phyloP scores from a whole-genome alignment of 2,329 filamentous ascomycete species.

The Nannizziopsis barbatae region DNA sequence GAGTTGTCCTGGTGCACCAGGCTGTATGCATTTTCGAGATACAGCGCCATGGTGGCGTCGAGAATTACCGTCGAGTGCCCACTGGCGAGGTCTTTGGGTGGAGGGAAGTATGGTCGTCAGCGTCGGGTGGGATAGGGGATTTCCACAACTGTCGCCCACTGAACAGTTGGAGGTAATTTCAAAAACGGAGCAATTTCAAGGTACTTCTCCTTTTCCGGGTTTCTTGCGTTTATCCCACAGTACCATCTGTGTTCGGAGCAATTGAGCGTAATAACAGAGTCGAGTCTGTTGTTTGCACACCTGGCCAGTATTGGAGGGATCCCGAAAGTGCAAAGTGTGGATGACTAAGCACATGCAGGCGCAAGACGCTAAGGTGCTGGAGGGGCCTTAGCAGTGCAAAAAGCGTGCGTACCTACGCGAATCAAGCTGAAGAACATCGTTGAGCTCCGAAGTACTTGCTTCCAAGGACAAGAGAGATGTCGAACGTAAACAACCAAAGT shows the following conservation, averaged over 20 bases:
- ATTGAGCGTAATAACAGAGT: conserved; percentile 15
- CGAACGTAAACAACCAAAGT: conserved; percentile 35
- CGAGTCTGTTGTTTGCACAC: conserved; percentile 6
- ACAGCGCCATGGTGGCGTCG: conserved; percentile 66
- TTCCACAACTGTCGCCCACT: neutral
- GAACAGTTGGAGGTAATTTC: conserved; percentile 8
- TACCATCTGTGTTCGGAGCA: conserved; percentile 29
- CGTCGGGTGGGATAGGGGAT: neutral
- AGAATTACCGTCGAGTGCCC: neutral
- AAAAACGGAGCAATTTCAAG: conserved; percentile 21
- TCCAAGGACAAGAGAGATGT: conserved; percentile 19
- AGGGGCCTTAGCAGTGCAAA: no score
- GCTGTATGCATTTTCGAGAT: conserved; percentile 90
- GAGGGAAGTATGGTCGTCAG: neutral
- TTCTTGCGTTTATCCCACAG: conserved; percentile 28
- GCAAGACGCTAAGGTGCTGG: neutral
- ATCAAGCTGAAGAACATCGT: neutral
- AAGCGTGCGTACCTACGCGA: no score
- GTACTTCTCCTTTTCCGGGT: conserved; percentile 25
- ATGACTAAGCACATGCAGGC: conserved; percentile 32
- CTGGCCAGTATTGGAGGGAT: conserved; percentile 7
- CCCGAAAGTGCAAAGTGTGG: conserved; percentile 26
- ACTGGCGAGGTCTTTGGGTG: neutral
- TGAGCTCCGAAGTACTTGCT: neutral
- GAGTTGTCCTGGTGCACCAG: conserved; percentile 96